These are phyloP conservation scores for Puccinia coronata DNA, from an alignment of 1,284 basidiomycete species.

Conservation along the genomic window DNA sequence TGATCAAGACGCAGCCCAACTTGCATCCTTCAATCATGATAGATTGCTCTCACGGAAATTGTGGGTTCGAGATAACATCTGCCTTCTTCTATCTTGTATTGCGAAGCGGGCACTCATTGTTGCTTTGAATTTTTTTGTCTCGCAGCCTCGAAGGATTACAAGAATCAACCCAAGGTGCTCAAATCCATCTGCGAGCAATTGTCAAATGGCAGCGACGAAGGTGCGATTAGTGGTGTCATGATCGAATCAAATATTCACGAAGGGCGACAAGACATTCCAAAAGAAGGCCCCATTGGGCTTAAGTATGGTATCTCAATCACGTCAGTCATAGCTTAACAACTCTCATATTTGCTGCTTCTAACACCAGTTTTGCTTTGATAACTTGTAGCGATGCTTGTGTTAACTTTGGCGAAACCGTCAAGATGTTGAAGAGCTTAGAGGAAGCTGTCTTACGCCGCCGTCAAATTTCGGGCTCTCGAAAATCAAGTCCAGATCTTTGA, in stretches of 20 bases:
- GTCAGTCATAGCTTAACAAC: slow-evolving; percentile 53
- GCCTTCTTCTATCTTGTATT: too few relatives aligned
- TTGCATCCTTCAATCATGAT: slow-evolving; percentile 57
- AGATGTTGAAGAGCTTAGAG: slow-evolving; percentile 59
- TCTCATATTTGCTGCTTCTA: slow-evolving; percentile 63
- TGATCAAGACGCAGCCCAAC: slow-evolving; percentile 53
- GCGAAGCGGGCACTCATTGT: too few relatives aligned
- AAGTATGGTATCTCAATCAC: slow-evolving; percentile 58
- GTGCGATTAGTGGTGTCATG: slow-evolving; percentile 85
- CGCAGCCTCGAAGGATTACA: slow-evolving; percentile 57
- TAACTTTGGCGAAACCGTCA: slow-evolving; percentile 76
- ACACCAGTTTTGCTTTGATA: background rate
- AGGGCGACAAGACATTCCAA: slow-evolving; percentile 59
- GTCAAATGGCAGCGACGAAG: slow-evolving; percentile 68
- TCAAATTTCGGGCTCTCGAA: slow-evolving; percentile 5
- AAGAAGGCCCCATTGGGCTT: slow-evolving; percentile 56
- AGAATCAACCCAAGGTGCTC: slow-evolving; percentile 63
- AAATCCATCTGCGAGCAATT: slow-evolving; percentile 77
- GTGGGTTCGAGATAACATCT: background rate
- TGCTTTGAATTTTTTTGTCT: too few relatives aligned
- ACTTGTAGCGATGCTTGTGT: slow-evolving; percentile 70
- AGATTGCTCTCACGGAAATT: slow-evolving; percentile 58
- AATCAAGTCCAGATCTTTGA: slow-evolving; percentile 8
- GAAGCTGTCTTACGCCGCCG: slow-evolving; percentile 51
- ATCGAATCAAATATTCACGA: slow-evolving; percentile 88